Base-by-base conservation (phyloP, 176 grass and related monocot species). In the Zoysia pacifica region DNA sequence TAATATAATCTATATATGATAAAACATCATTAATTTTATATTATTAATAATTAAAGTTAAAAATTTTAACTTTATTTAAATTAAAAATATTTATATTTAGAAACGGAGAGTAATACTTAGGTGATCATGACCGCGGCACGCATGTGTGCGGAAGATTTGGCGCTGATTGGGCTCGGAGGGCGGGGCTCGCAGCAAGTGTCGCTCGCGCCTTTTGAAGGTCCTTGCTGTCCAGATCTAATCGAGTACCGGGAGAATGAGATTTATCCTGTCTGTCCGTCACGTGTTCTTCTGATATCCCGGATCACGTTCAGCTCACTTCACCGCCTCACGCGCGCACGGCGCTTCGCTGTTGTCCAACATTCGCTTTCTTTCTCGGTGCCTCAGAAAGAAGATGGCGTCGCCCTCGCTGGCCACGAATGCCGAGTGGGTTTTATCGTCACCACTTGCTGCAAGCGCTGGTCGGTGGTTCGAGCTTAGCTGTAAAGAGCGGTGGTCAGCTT, bases 131-230 rank as follows among this genome's bases (percentile, higher is more conserved):
- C 19, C 37, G 19, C 40, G 13, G 44, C 13, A 59, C 7, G 76
- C 82, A 7, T 81, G 77, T 60, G 77, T 72, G 82, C 76, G 16
- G 49, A 80, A 86, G 72, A 89, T 81, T 81, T 89, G 77, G 78
- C 72, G 16, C 42, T 61, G 72, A 81, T 89, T 84, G 82, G 72
- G 72, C 77, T 45, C 5, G 10, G 28, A 28, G 28, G 0, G 28
- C 28, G 28, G 28, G 28, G 28, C 28, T 28, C 28, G 28, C 28
- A 28, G 28, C 28, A 28, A 28, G 28, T 28, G 28, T 28, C 28
- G 28, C 70, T 72, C 72, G 55, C 41, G 50, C 50, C 81, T 80
- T 88, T 70, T 79, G 3, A 58, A 58, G 55, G 55, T 5, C 6
- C 55, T 19, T 7, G 18, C 55, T 63, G 28, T 28, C 28, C 72